A percentile compares a stretch with the other conserved stretches of the same genome.
Conservation (phyloP, 208 protist species). For the Acanthamoeba royreba region DNA sequence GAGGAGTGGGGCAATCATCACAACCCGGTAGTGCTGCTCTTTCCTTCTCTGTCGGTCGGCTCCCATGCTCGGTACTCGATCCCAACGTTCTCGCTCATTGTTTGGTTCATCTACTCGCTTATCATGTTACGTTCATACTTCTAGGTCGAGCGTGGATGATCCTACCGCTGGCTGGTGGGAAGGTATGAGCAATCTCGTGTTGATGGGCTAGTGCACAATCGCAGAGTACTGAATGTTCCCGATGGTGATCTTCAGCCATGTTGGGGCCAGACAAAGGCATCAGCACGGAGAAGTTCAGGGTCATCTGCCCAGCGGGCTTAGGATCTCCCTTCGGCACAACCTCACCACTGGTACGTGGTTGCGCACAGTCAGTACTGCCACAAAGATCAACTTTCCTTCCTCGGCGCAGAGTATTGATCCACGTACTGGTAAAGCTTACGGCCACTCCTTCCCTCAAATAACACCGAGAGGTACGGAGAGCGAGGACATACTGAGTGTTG, state of each 20-base stretch:
- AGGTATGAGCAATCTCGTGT: neutral
- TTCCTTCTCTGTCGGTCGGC: conserved; percentile 28
- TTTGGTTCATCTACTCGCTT: neutral
- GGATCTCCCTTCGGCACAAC: conserved; percentile 37
- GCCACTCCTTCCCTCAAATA: neutral
- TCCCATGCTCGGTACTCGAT: neutral
- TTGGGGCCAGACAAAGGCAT: neutral
- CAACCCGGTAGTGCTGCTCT: conserved; percentile 4
- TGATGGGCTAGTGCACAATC: neutral
- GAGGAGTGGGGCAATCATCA: conserved; percentile 36
- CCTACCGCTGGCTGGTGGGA: conserved; percentile 44
- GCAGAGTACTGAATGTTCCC: neutral
- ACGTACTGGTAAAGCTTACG: neutral
- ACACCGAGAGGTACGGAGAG: neutral
- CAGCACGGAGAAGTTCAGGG: conserved; percentile 41
- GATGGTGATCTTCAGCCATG: neutral
- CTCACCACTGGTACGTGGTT: neutral
- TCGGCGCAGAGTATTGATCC: neutral
- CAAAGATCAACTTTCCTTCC: neutral
- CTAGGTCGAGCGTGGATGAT: conserved; percentile 25
- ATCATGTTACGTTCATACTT: too few relatives aligned
- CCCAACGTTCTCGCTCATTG: neutral
- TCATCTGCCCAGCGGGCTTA: conserved; percentile 8
- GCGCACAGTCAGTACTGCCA: neutral
- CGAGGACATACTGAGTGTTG: neutral